phyloP scores from a whole-genome alignment of 75 land plant species.

The Cryptomeria japonica region DNA sequence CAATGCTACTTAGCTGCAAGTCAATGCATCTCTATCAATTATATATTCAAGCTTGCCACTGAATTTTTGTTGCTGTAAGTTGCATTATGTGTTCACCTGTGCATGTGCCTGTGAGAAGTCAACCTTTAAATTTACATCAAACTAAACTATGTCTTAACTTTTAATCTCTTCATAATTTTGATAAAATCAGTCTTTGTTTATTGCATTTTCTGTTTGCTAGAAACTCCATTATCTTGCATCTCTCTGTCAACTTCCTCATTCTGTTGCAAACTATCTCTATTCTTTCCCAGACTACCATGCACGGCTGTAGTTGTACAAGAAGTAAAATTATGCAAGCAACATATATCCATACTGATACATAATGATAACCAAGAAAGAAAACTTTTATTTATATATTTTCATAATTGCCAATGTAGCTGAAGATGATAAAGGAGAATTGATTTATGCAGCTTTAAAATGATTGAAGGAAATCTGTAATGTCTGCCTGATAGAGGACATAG shows the following conservation, averaged over 20 bases:
- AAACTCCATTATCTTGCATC: background rate
- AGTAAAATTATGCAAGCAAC: background rate
- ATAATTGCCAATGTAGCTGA: background rate
- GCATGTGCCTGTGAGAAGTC: background rate
- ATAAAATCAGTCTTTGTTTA: background rate
- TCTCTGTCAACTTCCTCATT: background rate
- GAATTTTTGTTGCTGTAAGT: background rate
- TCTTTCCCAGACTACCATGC: background rate
- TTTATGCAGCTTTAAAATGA: background rate
- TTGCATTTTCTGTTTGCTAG: background rate
- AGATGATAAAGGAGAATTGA: background rate
- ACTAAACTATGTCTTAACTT: background rate
- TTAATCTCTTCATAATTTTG: background rate
- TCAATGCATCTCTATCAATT: background rate
- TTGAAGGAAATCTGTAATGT: background rate
- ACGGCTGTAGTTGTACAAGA: background rate
- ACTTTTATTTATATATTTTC: background rate
- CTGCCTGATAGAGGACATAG: background rate
- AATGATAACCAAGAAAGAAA: background rate
- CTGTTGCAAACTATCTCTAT: background rate
- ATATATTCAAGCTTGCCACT: background rate
- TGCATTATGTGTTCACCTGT: background rate
- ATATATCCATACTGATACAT: background rate
- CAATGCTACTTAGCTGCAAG: background rate
- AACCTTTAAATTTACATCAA: background rate